phyloP scores from a whole-genome alignment of 2,329 filamentous ascomycete species.

The Monilinia vaccinii-corymbosi region DNA sequence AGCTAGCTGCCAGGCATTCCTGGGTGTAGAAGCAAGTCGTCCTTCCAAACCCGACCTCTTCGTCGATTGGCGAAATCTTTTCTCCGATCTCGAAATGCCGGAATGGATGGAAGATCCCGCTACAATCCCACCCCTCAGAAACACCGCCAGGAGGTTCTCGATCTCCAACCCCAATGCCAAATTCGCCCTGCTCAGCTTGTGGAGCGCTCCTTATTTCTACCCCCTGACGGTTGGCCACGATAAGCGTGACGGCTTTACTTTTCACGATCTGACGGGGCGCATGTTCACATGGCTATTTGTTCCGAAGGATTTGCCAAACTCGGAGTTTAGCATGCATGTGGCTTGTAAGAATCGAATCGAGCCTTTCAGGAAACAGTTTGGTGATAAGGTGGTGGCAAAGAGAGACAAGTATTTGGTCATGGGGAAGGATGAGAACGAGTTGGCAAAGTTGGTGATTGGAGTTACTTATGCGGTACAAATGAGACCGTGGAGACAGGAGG shows the following conservation, averaged over 20 bases:
- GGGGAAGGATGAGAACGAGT: constrained; percentile 34
- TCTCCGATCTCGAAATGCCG: constrained; percentile 21
- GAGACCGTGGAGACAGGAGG: constrained; percentile 39
- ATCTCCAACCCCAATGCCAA: constrained; percentile 22
- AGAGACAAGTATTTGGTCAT: constrained; percentile 39
- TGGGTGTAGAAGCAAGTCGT: constrained; percentile 32
- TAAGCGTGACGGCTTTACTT: constrained; percentile 31
- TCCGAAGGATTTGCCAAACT: constrained; percentile 37
- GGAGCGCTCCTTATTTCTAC: constrained; percentile 41
- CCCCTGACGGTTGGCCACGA: constrained; percentile 36
- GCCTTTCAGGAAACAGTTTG: constrained; percentile 26
- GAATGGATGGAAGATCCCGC: constrained; percentile 29
- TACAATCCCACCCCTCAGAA: constrained; percentile 30
- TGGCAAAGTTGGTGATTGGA: constrained; percentile 32
- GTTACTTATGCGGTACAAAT: constrained; percentile 39
- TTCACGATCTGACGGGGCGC: constrained; percentile 36
- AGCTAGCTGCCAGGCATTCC: constrained; percentile 32
- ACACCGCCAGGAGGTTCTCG: constrained; percentile 28
- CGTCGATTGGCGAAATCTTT: constrained; percentile 33
- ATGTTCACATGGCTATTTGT: constrained; percentile 40
- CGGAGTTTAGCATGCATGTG: constrained; percentile 37
- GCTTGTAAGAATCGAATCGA: constrained; percentile 22
- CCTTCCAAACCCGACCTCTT: constrained; percentile 33
- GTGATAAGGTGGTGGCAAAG: constrained; percentile 33
- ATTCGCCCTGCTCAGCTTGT: constrained; percentile 38